These are phyloP conservation scores for Globisporangium abappressorium DNA, from an alignment of 352 stramenopile genomes.

Conservation along the genomic window DNA sequence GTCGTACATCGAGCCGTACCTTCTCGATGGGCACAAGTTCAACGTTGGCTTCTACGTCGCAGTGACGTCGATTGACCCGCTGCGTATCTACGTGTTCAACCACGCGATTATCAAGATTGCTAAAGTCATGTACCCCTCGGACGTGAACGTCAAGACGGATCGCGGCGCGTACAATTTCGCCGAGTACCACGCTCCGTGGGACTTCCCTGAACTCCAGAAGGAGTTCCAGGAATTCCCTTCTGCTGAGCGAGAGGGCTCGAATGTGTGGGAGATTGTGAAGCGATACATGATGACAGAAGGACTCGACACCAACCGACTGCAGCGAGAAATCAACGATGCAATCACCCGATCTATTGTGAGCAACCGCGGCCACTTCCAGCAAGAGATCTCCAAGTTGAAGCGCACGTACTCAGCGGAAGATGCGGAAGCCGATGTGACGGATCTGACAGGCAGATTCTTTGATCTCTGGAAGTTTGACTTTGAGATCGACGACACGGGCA, in stretches of 20 bases:
- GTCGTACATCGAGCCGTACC: constrained; percentile 80
- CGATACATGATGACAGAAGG: constrained; percentile 52
- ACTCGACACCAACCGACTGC: constrained; percentile 57
- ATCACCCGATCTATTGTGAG: constrained; percentile 63
- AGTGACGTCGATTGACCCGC: constrained; percentile 78
- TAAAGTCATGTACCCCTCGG: constrained; percentile 55
- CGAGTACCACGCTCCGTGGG: constrained; percentile 67
- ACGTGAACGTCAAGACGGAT: constrained; percentile 37
- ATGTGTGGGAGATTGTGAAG: constrained; percentile 68
- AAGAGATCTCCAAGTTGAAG: constrained; percentile 43
- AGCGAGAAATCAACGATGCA: constrained; percentile 63
- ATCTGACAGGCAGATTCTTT: constrained; percentile 84
- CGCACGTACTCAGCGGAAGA: constrained; percentile 17
- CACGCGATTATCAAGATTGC: constrained; percentile 74
- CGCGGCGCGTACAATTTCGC: constrained; percentile 60
- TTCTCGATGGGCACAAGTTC: constrained; percentile 88
- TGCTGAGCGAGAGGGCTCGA: constrained; percentile 42
- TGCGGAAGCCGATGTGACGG: constrained; percentile 26
- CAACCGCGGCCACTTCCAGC: constrained; percentile 51
- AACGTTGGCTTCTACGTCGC: constrained; percentile 85
- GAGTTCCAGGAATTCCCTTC: constrained; percentile 70
- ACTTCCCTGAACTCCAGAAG: constrained; percentile 58
- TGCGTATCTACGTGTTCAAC: constrained; percentile 83
- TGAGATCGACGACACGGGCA: constrained; percentile 91
- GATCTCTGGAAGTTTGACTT: constrained; percentile 96